Evolutionary conservation across 164 flowering plant species (phyloP), one percentile per base, ranked within the genome.

Genomic region (Macadamia tetraphylla): DNA sequence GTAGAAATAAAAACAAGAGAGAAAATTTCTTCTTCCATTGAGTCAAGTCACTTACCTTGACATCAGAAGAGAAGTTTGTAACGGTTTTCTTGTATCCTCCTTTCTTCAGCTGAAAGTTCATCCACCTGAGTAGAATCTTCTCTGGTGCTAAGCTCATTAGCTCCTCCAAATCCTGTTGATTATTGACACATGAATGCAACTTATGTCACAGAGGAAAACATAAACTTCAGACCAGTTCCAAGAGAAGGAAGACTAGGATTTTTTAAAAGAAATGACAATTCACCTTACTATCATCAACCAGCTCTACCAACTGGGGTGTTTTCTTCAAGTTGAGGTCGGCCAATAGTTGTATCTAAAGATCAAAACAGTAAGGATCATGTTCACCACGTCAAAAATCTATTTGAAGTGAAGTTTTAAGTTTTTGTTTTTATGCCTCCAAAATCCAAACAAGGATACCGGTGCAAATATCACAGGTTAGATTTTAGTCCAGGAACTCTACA

Each of bases 251-350:
- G 40, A 30, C 14, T 17, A 48, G 43, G 32, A 31, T 12, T 69
- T 15, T 17, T 14, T 15, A 35, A 64, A 13, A 13, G 29, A 61
- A 61, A 63, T 14, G 17, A 53, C 23, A 43, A 40, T 65, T 74
- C 71, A 90, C 98, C 93, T 83, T 78, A 68, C 86, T 81, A 71
- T 89, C 96, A 81, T 81, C 98, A 74, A 92, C 87, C 79, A 92
- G 75, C 83, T 92, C 93, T 65, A 90, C 83, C 73, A 92, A 67
- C 75, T 92, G 95, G 62, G 98, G 98, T 72, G 96, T 92, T 73
- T 90, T 92, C 83, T 78, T 90, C 71, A 92, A 77, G 81, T 92
- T 89, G 76, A 92, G 97, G 80, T 92, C 98, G 13, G 98, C 95
- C 74, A 92, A 68, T 32, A 92, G 77, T 92, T 92, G 98, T 80